Conservation (phyloP, 78 protist genomes). For the Dictyostelium intermedium region DNA sequence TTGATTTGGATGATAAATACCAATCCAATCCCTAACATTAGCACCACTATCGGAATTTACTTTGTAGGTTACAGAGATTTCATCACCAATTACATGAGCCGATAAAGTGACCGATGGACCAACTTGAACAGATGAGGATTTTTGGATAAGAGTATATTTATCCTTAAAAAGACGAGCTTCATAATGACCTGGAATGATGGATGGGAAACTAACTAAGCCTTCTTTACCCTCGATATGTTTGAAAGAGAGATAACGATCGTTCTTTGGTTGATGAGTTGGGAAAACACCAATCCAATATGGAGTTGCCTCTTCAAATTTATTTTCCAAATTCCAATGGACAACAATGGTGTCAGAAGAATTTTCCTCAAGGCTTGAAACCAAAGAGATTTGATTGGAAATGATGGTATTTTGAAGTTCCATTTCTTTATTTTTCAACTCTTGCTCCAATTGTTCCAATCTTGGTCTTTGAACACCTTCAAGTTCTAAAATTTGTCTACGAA, state of each 20-base stretch:
- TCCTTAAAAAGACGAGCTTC: constrained; percentile 69
- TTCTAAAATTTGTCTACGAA: background rate
- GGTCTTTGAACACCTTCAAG: constrained; percentile 28
- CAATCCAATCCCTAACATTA: constrained; percentile 43
- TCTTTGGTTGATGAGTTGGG: constrained; percentile 80
- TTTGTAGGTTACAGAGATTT: constrained; percentile 17
- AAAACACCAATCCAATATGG: constrained; percentile 69
- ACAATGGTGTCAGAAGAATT: background rate
- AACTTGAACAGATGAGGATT: background rate
- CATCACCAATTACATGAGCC: constrained; percentile 54
- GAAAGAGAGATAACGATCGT: constrained; percentile 51
- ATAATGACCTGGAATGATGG: constrained; percentile 65
- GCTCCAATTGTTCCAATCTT: background rate
- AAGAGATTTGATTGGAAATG: background rate
- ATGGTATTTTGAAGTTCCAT: background rate
- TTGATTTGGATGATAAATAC: constrained; percentile 5
- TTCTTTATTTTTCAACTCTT: background rate
- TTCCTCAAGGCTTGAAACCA: background rate
- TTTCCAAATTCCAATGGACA: constrained; percentile 32
- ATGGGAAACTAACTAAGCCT: constrained; percentile 16
- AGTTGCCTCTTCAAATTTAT: constrained; percentile 15
- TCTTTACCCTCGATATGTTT: constrained; percentile 5
- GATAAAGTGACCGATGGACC: constrained; percentile 14
- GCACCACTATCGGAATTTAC: background rate
- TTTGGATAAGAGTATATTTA: constrained; percentile 28